Evolutionary conservation across 192 early-diverging fungal genomes (phyloP).

Genomic region (Coemansia sp.): DNA sequence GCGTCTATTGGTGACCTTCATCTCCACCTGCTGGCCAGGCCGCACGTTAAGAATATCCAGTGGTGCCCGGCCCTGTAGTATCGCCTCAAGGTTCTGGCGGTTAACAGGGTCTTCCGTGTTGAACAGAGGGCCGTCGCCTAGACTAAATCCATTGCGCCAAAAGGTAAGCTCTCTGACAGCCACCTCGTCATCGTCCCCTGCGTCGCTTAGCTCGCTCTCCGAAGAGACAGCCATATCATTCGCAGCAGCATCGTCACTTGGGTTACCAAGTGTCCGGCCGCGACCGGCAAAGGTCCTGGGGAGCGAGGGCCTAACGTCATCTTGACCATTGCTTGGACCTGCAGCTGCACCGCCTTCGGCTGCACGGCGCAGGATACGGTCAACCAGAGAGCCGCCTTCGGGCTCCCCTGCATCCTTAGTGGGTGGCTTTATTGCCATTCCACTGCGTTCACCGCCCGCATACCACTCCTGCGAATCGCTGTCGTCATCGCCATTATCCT

Average conservation of each 20-base stretch:
- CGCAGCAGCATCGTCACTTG: not conserved
- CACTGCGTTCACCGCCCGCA: conserved; percentile 94
- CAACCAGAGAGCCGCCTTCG: conserved; percentile 38
- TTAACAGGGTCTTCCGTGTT: conserved; percentile 84
- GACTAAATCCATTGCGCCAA: conserved; percentile 93
- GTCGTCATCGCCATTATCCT: conserved; percentile 8
- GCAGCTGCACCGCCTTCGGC: conserved; percentile 25
- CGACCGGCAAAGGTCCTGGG: conserved; percentile 29
- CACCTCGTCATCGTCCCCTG: conserved; percentile 9
- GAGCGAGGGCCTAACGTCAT: not conserved
- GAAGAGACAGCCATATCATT: not conserved
- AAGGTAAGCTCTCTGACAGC: conserved; percentile 77
- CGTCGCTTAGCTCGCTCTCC: conserved; percentile 4
- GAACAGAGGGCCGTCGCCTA: conserved; percentile 89
- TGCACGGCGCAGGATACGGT: conserved; percentile 44
- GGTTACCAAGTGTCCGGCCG: conserved; percentile 23
- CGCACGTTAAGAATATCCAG: conserved; percentile 80
- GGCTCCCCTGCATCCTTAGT: conserved; percentile 11
- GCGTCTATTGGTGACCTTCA: conserved; percentile 75
- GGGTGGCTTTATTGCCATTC: conserved; percentile 50
- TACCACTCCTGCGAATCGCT: conserved; percentile 59
- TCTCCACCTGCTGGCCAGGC: conserved; percentile 86
- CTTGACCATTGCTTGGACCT: not conserved
- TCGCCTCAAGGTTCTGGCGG: conserved; percentile 77
- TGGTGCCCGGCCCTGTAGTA: conserved; percentile 89